These are phyloP conservation scores for Trichoderma atrobrunneum DNA, from an alignment of 2,329 filamentous ascomycete species.

Conservation along the genomic window DNA sequence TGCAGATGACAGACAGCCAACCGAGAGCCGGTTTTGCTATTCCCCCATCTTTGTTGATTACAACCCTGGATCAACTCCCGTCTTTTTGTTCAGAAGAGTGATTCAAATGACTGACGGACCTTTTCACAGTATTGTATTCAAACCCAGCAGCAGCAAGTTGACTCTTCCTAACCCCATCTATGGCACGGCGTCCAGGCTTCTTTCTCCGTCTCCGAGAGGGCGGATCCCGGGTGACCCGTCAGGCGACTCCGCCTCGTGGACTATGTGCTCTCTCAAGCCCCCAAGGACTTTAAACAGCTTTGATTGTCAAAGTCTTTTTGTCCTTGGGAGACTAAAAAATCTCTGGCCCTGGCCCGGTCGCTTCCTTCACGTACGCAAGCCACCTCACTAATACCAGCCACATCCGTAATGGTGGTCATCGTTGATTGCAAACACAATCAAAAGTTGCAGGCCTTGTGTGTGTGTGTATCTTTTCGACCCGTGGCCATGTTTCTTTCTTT, in stretches of 20 bases:
- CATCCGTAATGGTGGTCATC: conserved; percentile 16
- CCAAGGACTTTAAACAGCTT: not conserved
- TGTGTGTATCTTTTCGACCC: conserved; percentile 15
- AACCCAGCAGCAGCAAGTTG: not conserved
- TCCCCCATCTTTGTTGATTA: not conserved
- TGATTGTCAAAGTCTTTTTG: not conserved
- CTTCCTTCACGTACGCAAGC: conserved; percentile 16
- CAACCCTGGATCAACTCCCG: not conserved
- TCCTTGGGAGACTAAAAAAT: not conserved
- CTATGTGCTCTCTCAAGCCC: not conserved
- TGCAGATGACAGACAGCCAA: not conserved
- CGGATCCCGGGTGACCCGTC: conserved; percentile 16
- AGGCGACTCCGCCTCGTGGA: conserved; percentile 21
- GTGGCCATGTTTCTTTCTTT: conserved; percentile 11
- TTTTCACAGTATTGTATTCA: not conserved
- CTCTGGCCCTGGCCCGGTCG: not conserved
- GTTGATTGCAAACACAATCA: not conserved
- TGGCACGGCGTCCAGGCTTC: not conserved
- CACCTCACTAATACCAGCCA: conserved; percentile 17
- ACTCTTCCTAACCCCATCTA: not conserved
- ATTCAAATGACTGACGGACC: not conserved
- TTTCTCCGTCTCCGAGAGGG: not conserved
- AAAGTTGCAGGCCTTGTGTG: not conserved
- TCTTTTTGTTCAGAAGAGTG: not conserved
- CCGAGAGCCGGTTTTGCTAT: not conserved